These are phyloP conservation scores for Prinsepia uniflora DNA, from an alignment of 306 rosid species.

Conservation along the genomic window DNA sequence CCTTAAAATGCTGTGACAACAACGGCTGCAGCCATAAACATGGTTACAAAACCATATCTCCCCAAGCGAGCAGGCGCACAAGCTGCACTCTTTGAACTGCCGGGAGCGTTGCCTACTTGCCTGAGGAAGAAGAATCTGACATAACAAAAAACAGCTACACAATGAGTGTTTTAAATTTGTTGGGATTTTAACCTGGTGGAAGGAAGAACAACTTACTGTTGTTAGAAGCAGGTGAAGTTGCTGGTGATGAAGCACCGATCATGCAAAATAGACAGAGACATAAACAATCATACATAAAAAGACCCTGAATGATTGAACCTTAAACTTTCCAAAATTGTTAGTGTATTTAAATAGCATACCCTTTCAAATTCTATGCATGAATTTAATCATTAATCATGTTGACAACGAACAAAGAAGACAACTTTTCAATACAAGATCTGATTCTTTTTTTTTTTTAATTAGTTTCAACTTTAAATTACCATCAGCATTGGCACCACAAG, in stretches of 20 bases:
- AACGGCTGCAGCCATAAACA: conserved; percentile 17
- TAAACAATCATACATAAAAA: not conserved
- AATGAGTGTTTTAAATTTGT: not conserved
- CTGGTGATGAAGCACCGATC: not conserved
- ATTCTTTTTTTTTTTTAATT: not conserved
- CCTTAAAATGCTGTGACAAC: conserved; percentile 12
- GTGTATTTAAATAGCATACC: no score
- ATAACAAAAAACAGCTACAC: not conserved
- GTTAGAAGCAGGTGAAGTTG: not conserved
- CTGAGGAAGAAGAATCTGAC: conserved; percentile 17
- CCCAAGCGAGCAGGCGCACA: conserved; percentile 13
- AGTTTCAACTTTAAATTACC: conserved; percentile 19
- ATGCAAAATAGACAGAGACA: not conserved
- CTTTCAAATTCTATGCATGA: not conserved
- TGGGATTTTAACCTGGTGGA: not conserved
- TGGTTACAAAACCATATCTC: conserved; percentile 22
- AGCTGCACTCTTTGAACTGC: conserved; percentile 21
- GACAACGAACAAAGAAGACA: not conserved
- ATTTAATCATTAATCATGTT: no score
- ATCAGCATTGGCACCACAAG: conserved; percentile 39
- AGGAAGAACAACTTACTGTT: not conserved
- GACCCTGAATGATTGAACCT: no score
- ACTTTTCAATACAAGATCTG: not conserved
- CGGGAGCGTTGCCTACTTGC: not conserved
- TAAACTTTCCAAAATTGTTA: no score